Conservation (phyloP, 2,329 filamentous ascomycete genomes). For the Trichoderma sp. region DNA sequence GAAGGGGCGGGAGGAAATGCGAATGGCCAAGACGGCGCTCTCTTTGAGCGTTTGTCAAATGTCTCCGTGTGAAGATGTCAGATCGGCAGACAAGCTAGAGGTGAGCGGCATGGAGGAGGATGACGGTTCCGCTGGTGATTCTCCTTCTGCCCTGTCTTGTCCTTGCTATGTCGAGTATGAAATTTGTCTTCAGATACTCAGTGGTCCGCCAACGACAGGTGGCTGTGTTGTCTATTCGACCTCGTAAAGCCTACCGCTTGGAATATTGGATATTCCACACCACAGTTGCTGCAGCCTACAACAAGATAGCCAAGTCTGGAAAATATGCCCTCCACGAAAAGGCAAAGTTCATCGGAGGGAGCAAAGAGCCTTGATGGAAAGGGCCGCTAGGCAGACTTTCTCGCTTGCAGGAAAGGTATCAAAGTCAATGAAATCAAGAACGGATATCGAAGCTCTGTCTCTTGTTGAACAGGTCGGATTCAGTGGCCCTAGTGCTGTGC, state of each 20-base stretch:
- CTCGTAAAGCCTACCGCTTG: not conserved
- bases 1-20: not conserved
- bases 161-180: not conserved
- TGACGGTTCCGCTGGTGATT: not conserved
- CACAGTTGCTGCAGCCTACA: not conserved
- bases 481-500: not conserved
- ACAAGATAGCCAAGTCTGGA: not conserved
- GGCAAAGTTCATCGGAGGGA: not conserved
- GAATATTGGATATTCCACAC: not conserved
- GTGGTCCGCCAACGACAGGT: not conserved
- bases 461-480: not conserved
- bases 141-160: not conserved
- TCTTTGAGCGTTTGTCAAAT: not conserved
- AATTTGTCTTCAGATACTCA: not conserved
- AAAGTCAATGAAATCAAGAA: not conserved
- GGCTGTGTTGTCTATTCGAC: not conserved
- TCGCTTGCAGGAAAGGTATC: not conserved
- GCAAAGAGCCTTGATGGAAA: not conserved
- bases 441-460: not conserved
- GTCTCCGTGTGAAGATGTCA: not conserved
- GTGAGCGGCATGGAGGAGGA: not conserved
- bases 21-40: not conserved
- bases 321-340: not conserved
- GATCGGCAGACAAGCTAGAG: not conserved
- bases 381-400: too few relatives aligned